Percentiles rank a stretch among this genome's conserved stretches.
Conservation (phyloP, 495 filamentous ascomycete genomes). For the Aspergillus mulundensis region DNA sequence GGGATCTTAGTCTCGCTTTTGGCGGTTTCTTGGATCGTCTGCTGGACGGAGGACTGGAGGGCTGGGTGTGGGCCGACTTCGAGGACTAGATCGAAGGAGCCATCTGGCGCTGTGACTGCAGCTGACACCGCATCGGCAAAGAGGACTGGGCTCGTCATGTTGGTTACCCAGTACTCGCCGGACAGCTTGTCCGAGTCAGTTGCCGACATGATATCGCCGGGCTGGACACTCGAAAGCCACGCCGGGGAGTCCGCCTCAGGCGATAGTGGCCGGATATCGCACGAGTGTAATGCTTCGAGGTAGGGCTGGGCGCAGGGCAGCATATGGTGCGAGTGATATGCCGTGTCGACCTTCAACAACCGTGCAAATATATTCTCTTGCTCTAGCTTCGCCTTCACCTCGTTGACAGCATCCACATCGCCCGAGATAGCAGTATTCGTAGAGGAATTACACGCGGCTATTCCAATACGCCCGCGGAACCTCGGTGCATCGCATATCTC, state of each 20-base stretch:
- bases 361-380: neutral
- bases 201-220: neutral
- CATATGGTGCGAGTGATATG: neutral
- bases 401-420: neutral
- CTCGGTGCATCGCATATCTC: neutral
- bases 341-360: neutral
- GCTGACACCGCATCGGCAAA: constrained; percentile 5
- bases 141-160: constrained; percentile 1
- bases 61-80: constrained; percentile 58
- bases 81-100: constrained; percentile 27
- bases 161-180: neutral
- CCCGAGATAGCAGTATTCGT: neutral
- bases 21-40: constrained; percentile 32
- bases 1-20: constrained; percentile 9
- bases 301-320: neutral
- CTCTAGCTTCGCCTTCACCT: neutral
- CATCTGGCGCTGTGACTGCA: neutral
- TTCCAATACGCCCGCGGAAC: neutral
- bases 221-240: neutral
- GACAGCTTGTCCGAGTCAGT: neutral
- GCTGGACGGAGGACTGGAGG: constrained; percentile 43
- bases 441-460: neutral
- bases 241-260: neutral
- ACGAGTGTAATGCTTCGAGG: neutral
- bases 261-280: neutral